These are phyloP conservation scores for Fusarium cyanostomum DNA, from an alignment of 2,329 filamentous ascomycete species.

Conservation along the genomic window DNA sequence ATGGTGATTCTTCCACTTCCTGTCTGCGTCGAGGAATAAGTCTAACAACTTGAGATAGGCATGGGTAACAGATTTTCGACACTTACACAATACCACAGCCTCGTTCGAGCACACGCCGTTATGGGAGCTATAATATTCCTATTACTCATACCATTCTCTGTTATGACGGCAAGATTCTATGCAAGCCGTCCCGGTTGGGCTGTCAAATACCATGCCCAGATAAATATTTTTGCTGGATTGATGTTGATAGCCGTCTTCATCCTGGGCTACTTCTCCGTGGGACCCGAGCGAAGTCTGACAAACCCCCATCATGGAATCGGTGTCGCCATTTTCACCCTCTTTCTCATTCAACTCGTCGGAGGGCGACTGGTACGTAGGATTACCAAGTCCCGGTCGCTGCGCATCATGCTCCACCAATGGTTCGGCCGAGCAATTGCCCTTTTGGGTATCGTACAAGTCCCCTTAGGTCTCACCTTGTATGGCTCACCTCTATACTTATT, in stretches of 20 bases:
- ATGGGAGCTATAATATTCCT: slow-evolving; percentile 79
- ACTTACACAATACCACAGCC: slow-evolving; percentile 73
- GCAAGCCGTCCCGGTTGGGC: slow-evolving; percentile 68
- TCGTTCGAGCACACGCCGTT: slow-evolving; percentile 77
- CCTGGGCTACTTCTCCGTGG: slow-evolving; percentile 81
- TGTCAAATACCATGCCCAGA: slow-evolving; percentile 76
- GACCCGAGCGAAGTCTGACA: slow-evolving; percentile 73
- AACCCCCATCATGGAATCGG: slow-evolving; percentile 90
- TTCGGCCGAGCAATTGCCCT: slow-evolving; percentile 80
- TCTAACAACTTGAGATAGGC: slow-evolving; percentile 57
- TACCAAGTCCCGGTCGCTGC: slow-evolving; percentile 58
- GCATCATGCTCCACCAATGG: slow-evolving; percentile 85
- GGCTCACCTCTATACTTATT: slow-evolving; percentile 88
- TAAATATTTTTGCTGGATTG: slow-evolving; percentile 74
- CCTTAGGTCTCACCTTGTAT: slow-evolving; percentile 89
- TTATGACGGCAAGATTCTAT: slow-evolving; percentile 79
- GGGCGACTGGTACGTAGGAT: slow-evolving; percentile 70
- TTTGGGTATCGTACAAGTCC: slow-evolving; percentile 86
- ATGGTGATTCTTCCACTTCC: slow-evolving; percentile 64
- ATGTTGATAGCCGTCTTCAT: slow-evolving; percentile 77
- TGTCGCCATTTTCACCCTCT: slow-evolving; percentile 77
- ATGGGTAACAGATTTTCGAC: slow-evolving; percentile 84
- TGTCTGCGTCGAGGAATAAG: not conserved
- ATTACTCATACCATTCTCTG: slow-evolving; percentile 75
- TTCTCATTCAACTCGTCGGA: slow-evolving; percentile 75